These are phyloP conservation scores for Ascochyta lentis DNA, from an alignment of 2,329 filamentous ascomycete species.

Conservation along the genomic window DNA sequence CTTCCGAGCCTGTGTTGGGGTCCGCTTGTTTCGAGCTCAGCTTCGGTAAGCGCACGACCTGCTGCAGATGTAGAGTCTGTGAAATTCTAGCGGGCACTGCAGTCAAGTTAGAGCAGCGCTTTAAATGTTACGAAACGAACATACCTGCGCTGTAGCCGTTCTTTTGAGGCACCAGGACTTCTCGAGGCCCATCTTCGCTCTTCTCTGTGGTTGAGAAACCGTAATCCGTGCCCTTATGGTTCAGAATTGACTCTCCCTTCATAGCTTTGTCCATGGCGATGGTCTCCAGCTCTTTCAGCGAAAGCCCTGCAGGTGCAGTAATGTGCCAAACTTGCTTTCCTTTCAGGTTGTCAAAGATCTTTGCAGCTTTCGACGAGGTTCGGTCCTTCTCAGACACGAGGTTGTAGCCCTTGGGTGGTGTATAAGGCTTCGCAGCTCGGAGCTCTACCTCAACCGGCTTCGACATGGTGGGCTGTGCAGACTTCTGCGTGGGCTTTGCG, in stretches of 20 bases:
- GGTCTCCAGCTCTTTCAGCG: conserved; percentile 71
- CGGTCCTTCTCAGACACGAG: conserved; percentile 56
- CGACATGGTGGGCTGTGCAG: conserved; percentile 20
- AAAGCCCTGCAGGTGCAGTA: conserved; percentile 72
- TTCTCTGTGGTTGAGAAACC: conserved; percentile 61
- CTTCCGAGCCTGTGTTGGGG: conserved; percentile 48
- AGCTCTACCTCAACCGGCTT: conserved; percentile 41
- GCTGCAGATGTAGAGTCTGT: conserved; percentile 70
- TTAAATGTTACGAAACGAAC: conserved; percentile 28
- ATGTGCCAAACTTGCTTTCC: conserved; percentile 85
- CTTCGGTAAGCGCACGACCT: conserved; percentile 63
- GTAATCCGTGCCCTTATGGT: conserved; percentile 69
- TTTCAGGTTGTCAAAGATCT: conserved; percentile 65
- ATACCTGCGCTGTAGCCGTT: conserved; percentile 64
- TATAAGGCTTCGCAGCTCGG: conserved; percentile 45
- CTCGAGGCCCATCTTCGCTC: conserved; percentile 60
- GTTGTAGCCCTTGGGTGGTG: conserved; percentile 56
- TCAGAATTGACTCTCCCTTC: conserved; percentile 63
- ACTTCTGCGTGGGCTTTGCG: conserved; percentile 34
- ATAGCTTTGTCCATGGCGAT: conserved; percentile 67
- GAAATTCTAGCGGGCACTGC: conserved; percentile 53
- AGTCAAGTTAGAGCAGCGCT: conserved; percentile 14
- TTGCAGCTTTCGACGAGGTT: conserved; percentile 39
- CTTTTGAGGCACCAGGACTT: conserved; percentile 66
- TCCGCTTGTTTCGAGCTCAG: conserved; percentile 51